Evolutionary conservation across 352 stramenopile genomes (phyloP).

Genomic region (Phytophthora hybrid): DNA sequence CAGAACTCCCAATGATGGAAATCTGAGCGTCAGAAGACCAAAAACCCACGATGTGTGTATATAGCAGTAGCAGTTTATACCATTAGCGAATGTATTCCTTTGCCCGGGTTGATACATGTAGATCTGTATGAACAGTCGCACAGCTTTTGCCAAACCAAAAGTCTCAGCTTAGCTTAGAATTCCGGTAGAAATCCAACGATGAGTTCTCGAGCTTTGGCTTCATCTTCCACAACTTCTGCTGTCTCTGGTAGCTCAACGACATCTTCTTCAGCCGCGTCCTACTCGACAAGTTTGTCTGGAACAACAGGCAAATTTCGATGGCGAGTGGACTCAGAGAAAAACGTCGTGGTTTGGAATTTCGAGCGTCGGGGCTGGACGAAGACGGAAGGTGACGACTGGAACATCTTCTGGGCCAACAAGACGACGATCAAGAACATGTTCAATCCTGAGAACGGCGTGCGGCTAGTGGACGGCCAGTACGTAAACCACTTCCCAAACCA

Average conservation of each 20-base stretch:
- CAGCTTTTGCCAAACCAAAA: background rate
- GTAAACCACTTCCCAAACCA: conserved; percentile 93
- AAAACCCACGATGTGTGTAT: background rate
- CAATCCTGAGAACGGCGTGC: conserved; percentile 83
- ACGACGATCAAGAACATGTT: conserved; percentile 90
- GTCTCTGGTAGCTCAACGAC: conserved; percentile 6
- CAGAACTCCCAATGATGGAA: conserved; percentile 19
- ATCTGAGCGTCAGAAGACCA: conserved; percentile 4
- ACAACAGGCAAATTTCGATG: conserved; percentile 56
- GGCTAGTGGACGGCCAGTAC: conserved; percentile 73
- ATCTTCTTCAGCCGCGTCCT: conserved; percentile 7
- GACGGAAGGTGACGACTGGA: conserved; percentile 91
- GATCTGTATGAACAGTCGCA: conserved; percentile 8
- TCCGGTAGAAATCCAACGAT: background rate
- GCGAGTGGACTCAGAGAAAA: conserved; percentile 79
- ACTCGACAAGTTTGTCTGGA: conserved; percentile 2
- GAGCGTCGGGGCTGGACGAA: conserved; percentile 87
- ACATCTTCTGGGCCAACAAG: conserved; percentile 95
- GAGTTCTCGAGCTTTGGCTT: conserved; percentile 9
- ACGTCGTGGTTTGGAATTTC: conserved; percentile 87
- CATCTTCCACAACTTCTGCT: conserved; percentile 11
- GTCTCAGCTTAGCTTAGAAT: background rate
- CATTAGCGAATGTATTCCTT: conserved; percentile 7
- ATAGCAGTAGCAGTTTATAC: conserved; percentile 10
- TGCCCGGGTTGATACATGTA: background rate